A percentile compares a stretch with the other conserved stretches of the same genome.
Evolutionary conservation across 2,329 filamentous ascomycete genomes (phyloP).

Genomic region (Penicillium aurantiogriseum): DNA sequence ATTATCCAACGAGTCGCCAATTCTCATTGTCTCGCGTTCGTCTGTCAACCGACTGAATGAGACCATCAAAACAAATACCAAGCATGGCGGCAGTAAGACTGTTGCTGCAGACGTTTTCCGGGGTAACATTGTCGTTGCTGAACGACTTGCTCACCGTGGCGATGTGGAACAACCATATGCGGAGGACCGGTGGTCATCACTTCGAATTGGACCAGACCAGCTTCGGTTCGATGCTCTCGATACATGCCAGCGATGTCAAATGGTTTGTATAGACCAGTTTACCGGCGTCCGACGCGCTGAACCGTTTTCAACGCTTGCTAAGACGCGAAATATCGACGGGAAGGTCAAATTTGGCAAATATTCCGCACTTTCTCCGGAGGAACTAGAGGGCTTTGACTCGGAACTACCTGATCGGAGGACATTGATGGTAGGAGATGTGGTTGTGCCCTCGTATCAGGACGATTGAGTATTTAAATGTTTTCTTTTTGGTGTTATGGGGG

Average conservation of each 20-base stretch:
- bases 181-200: conserved; percentile 73
- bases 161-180: conserved; percentile 62
- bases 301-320: conserved; percentile 83
- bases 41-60: conserved; percentile 78
- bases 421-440: conserved; percentile 43
- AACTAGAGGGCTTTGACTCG: conserved; percentile 18
- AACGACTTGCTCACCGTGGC: conserved; percentile 45
- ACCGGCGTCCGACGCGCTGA: conserved; percentile 77
- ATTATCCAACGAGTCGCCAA: conserved; percentile 90
- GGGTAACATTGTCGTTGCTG: conserved; percentile 77
- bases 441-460: conserved; percentile 32
- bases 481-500: neutral
- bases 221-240: conserved; percentile 63
- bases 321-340: conserved; percentile 77
- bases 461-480: conserved; percentile 3
- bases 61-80: conserved; percentile 59
- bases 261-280: conserved; percentile 90
- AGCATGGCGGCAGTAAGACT: conserved; percentile 54
- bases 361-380: conserved; percentile 45
- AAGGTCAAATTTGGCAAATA: conserved; percentile 91
- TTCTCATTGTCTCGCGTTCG: conserved; percentile 76
- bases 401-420: conserved; percentile 22
- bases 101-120: conserved; percentile 76
- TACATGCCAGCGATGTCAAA: conserved; percentile 84
- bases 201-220: conserved; percentile 59